Evolutionary conservation across 352 stramenopile species (phyloP).

Genomic region (Phytopythium sindhum): DNA sequence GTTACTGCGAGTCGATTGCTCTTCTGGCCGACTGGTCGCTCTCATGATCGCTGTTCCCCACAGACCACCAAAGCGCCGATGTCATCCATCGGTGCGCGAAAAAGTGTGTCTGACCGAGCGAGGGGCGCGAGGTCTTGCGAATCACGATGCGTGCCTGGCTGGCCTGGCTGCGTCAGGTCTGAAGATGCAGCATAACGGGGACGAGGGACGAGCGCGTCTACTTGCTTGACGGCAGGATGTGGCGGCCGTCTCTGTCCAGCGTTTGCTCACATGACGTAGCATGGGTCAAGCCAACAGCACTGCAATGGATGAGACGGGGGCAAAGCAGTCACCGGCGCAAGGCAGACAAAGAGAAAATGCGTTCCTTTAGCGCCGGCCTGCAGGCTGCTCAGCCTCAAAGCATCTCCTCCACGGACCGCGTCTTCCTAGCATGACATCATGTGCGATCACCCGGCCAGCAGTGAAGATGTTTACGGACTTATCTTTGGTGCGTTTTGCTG

Average conservation of each 20-base stretch:
- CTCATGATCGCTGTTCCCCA: too few relatives aligned
- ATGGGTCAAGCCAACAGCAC: background rate
- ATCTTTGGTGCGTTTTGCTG: background rate
- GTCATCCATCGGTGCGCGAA: too few relatives aligned
- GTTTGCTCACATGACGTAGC: background rate
- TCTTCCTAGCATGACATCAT: background rate
- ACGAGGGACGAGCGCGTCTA: background rate
- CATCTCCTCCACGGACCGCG: background rate
- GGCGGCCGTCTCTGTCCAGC: background rate
- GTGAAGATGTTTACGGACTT: background rate
- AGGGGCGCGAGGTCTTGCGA: background rate
- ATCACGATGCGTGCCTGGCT: background rate
- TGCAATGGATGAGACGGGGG: background rate
- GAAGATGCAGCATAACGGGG: background rate
- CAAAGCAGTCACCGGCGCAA: background rate
- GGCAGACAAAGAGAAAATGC: background rate
- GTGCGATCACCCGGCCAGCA: background rate
- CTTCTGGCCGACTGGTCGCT: too few relatives aligned
- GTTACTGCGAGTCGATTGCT: too few relatives aligned
- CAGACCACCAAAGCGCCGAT: background rate
- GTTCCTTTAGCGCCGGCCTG: too few relatives aligned
- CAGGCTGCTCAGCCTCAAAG: too few relatives aligned
- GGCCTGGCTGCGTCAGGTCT: background rate
- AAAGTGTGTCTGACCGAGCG: background rate
- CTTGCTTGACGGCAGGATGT: background rate